Conservation (phyloP, 805 yeast genomes). For the Cyberlindnera galapagoensis region DNA sequence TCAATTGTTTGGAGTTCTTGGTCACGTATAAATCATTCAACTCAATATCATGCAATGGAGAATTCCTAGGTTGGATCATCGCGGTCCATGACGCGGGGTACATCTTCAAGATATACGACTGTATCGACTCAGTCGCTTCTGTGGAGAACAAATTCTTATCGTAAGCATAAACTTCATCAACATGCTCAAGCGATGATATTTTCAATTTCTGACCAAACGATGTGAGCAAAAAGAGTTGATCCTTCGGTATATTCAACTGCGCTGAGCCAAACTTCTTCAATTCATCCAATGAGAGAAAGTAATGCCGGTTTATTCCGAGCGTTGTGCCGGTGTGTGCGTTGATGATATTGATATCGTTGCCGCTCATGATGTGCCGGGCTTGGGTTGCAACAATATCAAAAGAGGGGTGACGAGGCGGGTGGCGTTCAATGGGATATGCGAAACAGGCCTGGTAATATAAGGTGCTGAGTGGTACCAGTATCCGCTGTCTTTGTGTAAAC, state of each 20-base stretch:
- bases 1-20: conserved; percentile 18
- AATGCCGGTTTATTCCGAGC: conserved; percentile 30
- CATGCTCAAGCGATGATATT: conserved; percentile 34
- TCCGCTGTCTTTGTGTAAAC: no score
- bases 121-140: conserved; percentile 17
- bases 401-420: no score
- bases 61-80: conserved; percentile 29
- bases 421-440: no score
- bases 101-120: conserved; percentile 11
- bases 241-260: conserved; percentile 34
- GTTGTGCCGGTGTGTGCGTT: conserved; percentile 41
- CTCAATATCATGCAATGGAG: conserved; percentile 29
- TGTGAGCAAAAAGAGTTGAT: conserved; percentile 46
- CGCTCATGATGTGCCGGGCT: conserved; percentile 5
- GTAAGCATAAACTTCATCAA: conserved; percentile 52
- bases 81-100: conserved; percentile 10
- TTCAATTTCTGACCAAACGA: conserved; percentile 61
- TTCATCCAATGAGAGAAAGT: conserved; percentile 35
- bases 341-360: conserved; percentile 13
- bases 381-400: no score
- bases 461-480: no score
- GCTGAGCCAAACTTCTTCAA: conserved; percentile 35
- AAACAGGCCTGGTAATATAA: no score
- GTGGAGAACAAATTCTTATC: conserved; percentile 52
- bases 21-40: conserved; percentile 12